phyloP scores from a whole-genome alignment of 441 rosid genomes.

The Erodium moschatum region DNA sequence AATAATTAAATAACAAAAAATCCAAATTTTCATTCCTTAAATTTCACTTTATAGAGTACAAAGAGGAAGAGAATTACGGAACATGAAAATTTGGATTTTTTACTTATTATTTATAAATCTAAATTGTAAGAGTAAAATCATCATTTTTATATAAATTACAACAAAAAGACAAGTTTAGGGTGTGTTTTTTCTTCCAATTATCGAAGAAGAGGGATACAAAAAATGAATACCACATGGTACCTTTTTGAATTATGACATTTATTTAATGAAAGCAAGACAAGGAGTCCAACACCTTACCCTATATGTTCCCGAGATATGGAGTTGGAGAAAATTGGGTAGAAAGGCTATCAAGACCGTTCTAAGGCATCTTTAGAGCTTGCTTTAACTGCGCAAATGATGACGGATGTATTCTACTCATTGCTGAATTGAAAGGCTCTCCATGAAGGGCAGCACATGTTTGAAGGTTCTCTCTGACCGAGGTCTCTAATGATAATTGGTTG shows the following conservation, averaged over 20 bases:
- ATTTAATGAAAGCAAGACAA: not conserved
- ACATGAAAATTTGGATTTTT: no score
- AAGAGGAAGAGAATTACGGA: no score
- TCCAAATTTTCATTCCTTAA: no score
- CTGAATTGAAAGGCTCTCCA: conserved; percentile 73
- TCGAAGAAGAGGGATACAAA: no score
- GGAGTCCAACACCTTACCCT: conserved; percentile 19
- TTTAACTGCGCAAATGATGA: conserved; percentile 78
- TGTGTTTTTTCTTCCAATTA: no score
- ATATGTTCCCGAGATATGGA: conserved; percentile 14
- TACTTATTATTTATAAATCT: no score
- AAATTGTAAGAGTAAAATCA: no score
- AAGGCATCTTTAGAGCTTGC: conserved; percentile 81
- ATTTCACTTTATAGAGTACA: no score
- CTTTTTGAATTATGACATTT: not conserved
- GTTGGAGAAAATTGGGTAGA: conserved; percentile 17
- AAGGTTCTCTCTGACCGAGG: conserved; percentile 72
- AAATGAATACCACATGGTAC: not conserved
- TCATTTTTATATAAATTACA: no score
- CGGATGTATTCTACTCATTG: conserved; percentile 75
- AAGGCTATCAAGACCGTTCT: conserved; percentile 21
- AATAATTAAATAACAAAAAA: no score
- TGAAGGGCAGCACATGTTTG: conserved; percentile 77
- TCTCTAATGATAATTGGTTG: conserved; percentile 67
- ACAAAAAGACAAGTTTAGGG: no score